These are phyloP conservation scores for Trichoderma gracile DNA, from an alignment of 2,329 filamentous ascomycete species.

Conservation along the genomic window DNA sequence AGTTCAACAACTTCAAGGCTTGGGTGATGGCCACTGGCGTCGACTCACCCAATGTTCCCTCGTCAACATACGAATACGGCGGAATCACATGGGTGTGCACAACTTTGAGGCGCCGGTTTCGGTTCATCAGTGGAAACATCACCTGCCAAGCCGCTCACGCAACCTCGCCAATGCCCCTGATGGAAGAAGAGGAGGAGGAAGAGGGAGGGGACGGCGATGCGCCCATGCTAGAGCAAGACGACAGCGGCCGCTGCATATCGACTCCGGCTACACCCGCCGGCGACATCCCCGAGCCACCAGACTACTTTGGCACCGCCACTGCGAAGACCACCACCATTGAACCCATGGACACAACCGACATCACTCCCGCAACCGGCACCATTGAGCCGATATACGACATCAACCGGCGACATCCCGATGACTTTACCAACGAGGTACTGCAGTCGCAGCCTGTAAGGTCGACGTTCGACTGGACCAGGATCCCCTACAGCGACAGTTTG, in stretches of 20 bases:
- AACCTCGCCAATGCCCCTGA: slow-evolving; percentile 43
- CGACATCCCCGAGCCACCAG: slow-evolving; percentile 38
- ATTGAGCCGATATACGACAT: slow-evolving; percentile 26
- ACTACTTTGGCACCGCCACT: slow-evolving; percentile 47
- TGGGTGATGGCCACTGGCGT: slow-evolving; percentile 64
- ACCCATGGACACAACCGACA: slow-evolving; percentile 30
- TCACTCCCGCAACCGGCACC: not conserved
- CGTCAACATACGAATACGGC: slow-evolving; percentile 61
- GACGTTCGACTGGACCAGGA: slow-evolving; percentile 80
- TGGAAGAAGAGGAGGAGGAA: slow-evolving; percentile 36
- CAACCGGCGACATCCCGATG: slow-evolving; percentile 42
- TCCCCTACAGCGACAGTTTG: slow-evolving; percentile 63
- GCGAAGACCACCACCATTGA: slow-evolving; percentile 28
- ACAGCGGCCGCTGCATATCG: slow-evolving; percentile 41
- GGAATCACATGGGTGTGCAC: slow-evolving; percentile 70
- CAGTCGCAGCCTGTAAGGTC: slow-evolving; percentile 41
- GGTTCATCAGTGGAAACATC: slow-evolving; percentile 63
- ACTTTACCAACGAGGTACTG: slow-evolving; percentile 43
- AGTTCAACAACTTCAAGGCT: slow-evolving; percentile 65
- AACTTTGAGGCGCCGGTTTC: slow-evolving; percentile 67
- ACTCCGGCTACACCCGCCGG: slow-evolving; percentile 39
- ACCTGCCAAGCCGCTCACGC: slow-evolving; percentile 40
- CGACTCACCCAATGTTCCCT: slow-evolving; percentile 53
- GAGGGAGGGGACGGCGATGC: slow-evolving; percentile 36
- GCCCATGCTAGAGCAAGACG: slow-evolving; percentile 38